Base-by-base conservation (phyloP, 768 basidiomycete species). In the Cubamyces lactineus region DNA sequence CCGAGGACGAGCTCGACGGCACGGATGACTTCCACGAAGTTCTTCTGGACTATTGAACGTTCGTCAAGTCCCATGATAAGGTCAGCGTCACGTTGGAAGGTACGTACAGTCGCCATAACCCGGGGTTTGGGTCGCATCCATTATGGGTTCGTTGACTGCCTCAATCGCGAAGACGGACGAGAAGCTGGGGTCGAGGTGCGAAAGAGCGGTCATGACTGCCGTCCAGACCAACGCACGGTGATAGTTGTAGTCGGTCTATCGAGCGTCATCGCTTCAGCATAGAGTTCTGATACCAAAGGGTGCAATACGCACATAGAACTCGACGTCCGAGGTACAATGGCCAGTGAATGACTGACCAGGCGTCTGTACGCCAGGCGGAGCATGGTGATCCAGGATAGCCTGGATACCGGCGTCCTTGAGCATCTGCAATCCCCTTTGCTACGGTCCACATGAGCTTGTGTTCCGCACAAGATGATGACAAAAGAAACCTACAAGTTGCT, bases 191-290 rank as follows among this genome's bases (percentile, higher is more conserved):
- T 92, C 86, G 38, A 88, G 73, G 66, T 93, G 91, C 0, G 88
- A 76, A 4, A 93, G 75, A 11, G 81, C 73, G 0, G 91, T 87
- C 86, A 92, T 92, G 19, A 92, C 87, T 13, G 85, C 86, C 0
- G 89, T 85, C 91, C 91, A 93, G n/a, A 87, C 75, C 48, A 93
- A 76, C 8, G 91, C 91, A 6, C 91, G 86, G 61, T 85, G 82
- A 64, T 90, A 93, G 71, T 93, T 93, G 54, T 82, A 77, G 4
- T 77, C 75, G 1, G 87, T 92, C 90, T 89, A 68, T 19, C 42
- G 17, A 40, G 24, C 23, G 62, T 42, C n/a, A 26, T 48, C 1
- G 45, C 57, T 21, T 48, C 66, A 59, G 57, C 52, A 28, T 9
- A 6, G 30, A 13, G n/a, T 0, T 2, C 39, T n/a, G 39, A 1